Conservation (phyloP, 139 green algal species). For the Tetradesmus lagerheimii region DNA sequence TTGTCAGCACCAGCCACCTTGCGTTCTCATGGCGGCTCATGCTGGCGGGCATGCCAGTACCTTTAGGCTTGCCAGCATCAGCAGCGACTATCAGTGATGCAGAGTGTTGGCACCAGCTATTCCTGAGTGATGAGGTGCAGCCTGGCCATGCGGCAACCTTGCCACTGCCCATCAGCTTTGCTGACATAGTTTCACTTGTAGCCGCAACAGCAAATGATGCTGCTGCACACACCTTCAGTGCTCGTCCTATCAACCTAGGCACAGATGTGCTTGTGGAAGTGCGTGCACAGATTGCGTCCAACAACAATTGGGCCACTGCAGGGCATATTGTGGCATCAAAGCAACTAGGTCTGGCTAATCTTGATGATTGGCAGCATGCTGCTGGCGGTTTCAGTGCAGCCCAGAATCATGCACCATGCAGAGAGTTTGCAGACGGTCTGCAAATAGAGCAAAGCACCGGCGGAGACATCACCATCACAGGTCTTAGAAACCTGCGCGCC, state of each 20-base stretch:
- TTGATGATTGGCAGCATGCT: background rate
- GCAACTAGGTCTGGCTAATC: slow-evolving; percentile 55
- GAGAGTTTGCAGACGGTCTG: background rate
- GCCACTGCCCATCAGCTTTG: background rate
- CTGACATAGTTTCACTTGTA: background rate
- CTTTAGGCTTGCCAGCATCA: background rate
- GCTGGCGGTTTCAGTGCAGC: slow-evolving; percentile 17
- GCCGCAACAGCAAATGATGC: background rate
- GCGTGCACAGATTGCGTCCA: slow-evolving; percentile 50
- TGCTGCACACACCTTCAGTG: background rate
- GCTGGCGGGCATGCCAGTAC: slow-evolving; percentile 58
- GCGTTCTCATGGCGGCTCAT: slow-evolving; percentile 71
- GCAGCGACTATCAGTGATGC: background rate
- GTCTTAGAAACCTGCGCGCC: slow-evolving; percentile 18
- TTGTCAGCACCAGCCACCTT: slow-evolving; percentile 59
- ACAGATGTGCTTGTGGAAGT: slow-evolving; percentile 67
- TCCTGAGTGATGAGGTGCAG: background rate
- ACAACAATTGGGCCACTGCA: slow-evolving; percentile 59
- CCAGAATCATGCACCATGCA: background rate
- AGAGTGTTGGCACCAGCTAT: background rate
- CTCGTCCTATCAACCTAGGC: too few species aligned
- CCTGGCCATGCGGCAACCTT: too few species aligned
- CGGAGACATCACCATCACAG: slow-evolving; percentile 5
- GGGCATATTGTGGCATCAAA: slow-evolving; percentile 64
- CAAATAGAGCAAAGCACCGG: background rate